These are phyloP conservation scores for Pseudopithomyces chartarum DNA, from an alignment of 2,329 filamentous ascomycete species.

Conservation along the genomic window DNA sequence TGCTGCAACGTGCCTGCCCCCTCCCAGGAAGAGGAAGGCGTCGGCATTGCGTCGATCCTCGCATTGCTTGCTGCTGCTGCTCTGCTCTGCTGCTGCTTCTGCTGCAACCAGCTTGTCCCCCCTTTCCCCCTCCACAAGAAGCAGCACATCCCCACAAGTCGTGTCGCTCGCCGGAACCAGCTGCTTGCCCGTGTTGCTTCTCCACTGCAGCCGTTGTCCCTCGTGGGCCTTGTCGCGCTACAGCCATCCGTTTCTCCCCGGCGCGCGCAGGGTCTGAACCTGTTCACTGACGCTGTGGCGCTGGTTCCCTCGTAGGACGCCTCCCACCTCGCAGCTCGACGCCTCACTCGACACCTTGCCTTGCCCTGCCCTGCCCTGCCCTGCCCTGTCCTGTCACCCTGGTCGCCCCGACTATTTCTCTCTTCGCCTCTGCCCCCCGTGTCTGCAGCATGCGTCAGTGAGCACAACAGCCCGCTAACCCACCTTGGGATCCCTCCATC, in stretches of 20 bases:
- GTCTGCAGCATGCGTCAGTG: slow-evolving; percentile 2
- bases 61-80: too few species aligned
- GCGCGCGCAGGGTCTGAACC: slow-evolving; percentile 14
- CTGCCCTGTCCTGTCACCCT: slow-evolving; percentile 10
- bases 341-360: slow-evolving; percentile 1
- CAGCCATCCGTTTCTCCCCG: slow-evolving; percentile 4
- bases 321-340: slow-evolving; percentile 6
- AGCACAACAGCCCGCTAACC: slow-evolving; percentile 1
- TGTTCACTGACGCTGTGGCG: slow-evolving; percentile 15
- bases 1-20: slow-evolving; percentile 1
- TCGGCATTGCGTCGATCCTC: background rate
- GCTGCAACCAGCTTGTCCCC: too few species aligned
- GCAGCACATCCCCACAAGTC: background rate
- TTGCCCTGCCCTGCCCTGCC: too few species aligned
- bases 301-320: slow-evolving; percentile 12
- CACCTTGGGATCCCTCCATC: slow-evolving; percentile 8
- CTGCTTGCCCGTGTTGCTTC: slow-evolving; percentile 10
- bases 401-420: background rate
- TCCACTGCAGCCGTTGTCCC: slow-evolving; percentile 10
- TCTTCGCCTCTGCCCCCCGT: background rate
- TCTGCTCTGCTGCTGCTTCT: too few species aligned
- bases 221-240: background rate
- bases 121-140: too few species aligned
- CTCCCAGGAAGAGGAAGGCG: background rate
- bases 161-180: background rate